Conservation (phyloP, 2,329 filamentous ascomycete species). For the Aspergillus ochraceus region DNA sequence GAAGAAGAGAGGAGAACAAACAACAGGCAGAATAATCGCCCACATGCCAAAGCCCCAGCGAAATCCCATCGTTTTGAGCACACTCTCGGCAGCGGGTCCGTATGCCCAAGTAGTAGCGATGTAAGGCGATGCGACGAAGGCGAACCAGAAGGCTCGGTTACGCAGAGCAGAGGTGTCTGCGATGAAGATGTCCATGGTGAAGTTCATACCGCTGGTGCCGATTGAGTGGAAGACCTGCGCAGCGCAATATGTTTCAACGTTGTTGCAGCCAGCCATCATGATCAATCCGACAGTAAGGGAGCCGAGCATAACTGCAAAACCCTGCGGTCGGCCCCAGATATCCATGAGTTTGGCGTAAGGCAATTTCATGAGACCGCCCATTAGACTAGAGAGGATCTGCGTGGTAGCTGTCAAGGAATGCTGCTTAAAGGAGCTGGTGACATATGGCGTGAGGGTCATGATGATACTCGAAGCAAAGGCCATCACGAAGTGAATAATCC, state of each 20-base stretch:
- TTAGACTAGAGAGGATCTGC: slow-evolving; percentile 55
- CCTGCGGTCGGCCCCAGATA: slow-evolving; percentile 62
- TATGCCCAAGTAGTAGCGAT: slow-evolving; percentile 57
- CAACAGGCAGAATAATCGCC: slow-evolving; percentile 57
- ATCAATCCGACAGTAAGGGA: slow-evolving; percentile 53
- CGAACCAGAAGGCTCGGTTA: slow-evolving; percentile 61
- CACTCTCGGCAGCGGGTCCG: slow-evolving; percentile 37
- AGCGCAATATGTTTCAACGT: slow-evolving; percentile 62
- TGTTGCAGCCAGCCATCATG: slow-evolving; percentile 62
- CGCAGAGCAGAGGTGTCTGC: slow-evolving; percentile 62
- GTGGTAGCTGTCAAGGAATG: slow-evolving; percentile 39
- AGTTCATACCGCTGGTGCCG: slow-evolving; percentile 56
- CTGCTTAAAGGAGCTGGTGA: slow-evolving; percentile 7
- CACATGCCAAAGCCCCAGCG: slow-evolving; percentile 65
- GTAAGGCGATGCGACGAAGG: slow-evolving; percentile 60
- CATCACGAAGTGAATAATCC: slow-evolving; percentile 9
- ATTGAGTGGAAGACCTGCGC: slow-evolving; percentile 63
- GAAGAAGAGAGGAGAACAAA: slow-evolving; percentile 55
- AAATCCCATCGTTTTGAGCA: slow-evolving; percentile 52
- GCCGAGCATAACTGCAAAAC: slow-evolving; percentile 51
- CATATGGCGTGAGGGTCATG: slow-evolving; percentile 7
- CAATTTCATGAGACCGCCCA: slow-evolving; percentile 60
- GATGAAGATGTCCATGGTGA: slow-evolving; percentile 59
- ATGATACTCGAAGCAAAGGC: slow-evolving; percentile 5
- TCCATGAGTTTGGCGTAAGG: slow-evolving; percentile 63